Conservation (phyloP, 352 stramenopile species). For the Phytopythium oedochilum region DNA sequence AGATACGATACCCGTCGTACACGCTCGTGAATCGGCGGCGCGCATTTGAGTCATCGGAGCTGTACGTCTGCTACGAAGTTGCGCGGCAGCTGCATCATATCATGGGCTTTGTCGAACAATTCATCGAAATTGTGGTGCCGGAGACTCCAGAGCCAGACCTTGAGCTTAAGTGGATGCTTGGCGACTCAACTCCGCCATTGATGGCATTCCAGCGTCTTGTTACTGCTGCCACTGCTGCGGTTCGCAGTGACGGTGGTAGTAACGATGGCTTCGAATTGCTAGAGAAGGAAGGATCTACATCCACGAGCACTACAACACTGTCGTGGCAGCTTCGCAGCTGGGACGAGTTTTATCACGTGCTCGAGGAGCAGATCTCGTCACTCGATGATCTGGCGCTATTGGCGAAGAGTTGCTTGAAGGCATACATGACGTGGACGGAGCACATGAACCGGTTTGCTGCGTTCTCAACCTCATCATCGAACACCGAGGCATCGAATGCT, state of each 20-base stretch:
- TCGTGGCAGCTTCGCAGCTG: constrained; percentile 50
- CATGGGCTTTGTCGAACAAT: constrained; percentile 38
- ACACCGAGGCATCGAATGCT: constrained; percentile 6
- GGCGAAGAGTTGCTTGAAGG: constrained; percentile 36
- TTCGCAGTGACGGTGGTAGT: constrained; percentile 17
- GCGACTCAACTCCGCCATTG: constrained; percentile 30
- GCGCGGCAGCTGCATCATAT: constrained; percentile 49
- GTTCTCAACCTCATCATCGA: background rate
- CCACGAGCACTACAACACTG: constrained; percentile 9
- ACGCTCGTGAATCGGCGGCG: constrained; percentile 21
- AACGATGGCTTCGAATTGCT: constrained; percentile 14
- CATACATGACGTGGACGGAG: constrained; percentile 40
- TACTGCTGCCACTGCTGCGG: background rate
- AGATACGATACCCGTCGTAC: constrained; percentile 57
- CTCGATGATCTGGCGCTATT: constrained; percentile 64
- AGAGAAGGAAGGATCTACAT: background rate
- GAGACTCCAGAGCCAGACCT: constrained; percentile 38
- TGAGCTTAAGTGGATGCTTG: constrained; percentile 40
- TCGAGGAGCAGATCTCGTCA: constrained; percentile 28
- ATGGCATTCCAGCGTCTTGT: constrained; percentile 44
- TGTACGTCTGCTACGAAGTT: constrained; percentile 66
- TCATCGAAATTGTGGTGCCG: constrained; percentile 27
- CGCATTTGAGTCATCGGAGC: constrained; percentile 44
- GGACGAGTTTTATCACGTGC: constrained; percentile 35
- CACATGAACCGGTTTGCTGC: background rate